Evolutionary conservation across 2,329 filamentous ascomycete species (phyloP), one percentile per base, ranked within the genome.

Genomic region (Stagonosporopsis tanaceti): DNA sequence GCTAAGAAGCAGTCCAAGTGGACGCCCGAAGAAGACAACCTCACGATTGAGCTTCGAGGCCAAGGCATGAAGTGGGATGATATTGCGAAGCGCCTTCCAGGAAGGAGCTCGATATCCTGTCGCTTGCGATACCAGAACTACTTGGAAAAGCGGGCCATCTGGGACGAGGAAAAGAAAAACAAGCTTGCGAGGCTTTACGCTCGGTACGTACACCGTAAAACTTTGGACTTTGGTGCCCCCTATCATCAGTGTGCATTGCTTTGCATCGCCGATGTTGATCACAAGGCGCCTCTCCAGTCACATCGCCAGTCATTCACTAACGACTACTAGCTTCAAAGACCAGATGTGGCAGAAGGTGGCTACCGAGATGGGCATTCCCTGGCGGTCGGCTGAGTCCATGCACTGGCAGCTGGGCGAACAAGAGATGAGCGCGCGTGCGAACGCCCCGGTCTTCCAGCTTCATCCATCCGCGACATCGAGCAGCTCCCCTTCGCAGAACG

Each of bases 61-160:
- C 89, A 89, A 67, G 91, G 92, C 8, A 97, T 97, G 92, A 98
- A 98, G 75, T 98, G 94, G 95, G 94, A 98, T 74, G 94, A 98
- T 77, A 97, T 98, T 69, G 96, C 92, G 61, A 96, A 94, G 80
- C 87, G 89, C 52, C 81, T 98, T 47, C 93, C 93, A 2, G 94
- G 94, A 61, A 87, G 95, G 67, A 97, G 93, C 77, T 89, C 93
- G 55, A 97, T 97, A 70, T 96, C 93, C 68, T 98, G 94, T 77
- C 89, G 94, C 40, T 83, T 98, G 48, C 93, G 97, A 73, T 98
- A 97, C 76, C 94, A 98, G 71, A 99, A 99, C 76, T 98, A 98
- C 75, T 86, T 97, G 50, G 95, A 99, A 77, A 86, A 93, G 70
- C 85, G 93, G 55, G 93, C 91, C 69, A 92, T 96, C 74, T 98